Conservation (phyloP, 352 stramenopile genomes). For the Peronospora farinosa region DNA sequence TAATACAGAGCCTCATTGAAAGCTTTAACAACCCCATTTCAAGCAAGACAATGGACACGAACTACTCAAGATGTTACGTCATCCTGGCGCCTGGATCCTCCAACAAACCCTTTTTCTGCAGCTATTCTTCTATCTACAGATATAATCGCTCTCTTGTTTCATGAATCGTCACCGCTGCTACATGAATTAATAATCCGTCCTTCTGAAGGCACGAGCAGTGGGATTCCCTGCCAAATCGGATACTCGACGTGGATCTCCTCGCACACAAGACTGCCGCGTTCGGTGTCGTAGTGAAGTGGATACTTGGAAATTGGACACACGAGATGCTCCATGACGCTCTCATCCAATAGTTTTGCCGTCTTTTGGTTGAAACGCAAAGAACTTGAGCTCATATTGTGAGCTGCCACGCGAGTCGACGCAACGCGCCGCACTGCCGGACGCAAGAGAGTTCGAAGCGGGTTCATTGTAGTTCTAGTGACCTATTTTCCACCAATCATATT, state of each 20-base stretch:
- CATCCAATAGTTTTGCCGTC: conserved; percentile 37
- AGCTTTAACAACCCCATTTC: too few species aligned
- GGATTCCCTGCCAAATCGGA: conserved; percentile 66
- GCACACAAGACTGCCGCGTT: conserved; percentile 61
- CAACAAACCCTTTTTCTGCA: conserved; percentile 8
- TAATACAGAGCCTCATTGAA: conserved; percentile 13
- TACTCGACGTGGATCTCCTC: conserved; percentile 82
- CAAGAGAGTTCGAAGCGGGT: conserved; percentile 9
- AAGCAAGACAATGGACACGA: too few species aligned
- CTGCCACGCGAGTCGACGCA: neutral
- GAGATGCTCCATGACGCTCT: conserved; percentile 69
- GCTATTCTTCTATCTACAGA: neutral
- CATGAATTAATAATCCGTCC: conserved; percentile 58
- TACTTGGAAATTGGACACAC: conserved; percentile 85
- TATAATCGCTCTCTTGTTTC: neutral
- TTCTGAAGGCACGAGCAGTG: conserved; percentile 68
- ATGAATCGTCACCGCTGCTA: conserved; percentile 5
- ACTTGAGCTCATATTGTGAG: conserved; percentile 5
- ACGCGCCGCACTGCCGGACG: conserved; percentile 9
- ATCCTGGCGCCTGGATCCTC: too few species aligned
- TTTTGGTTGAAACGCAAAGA: conserved; percentile 21
- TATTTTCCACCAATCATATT: conserved; percentile 19
- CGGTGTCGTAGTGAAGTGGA: conserved; percentile 61
- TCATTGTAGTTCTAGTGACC: conserved; percentile 10
- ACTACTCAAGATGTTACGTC: too few species aligned